Conservation (phyloP, 1,284 basidiomycete species). For the Pulveroboletus sp. region DNA sequence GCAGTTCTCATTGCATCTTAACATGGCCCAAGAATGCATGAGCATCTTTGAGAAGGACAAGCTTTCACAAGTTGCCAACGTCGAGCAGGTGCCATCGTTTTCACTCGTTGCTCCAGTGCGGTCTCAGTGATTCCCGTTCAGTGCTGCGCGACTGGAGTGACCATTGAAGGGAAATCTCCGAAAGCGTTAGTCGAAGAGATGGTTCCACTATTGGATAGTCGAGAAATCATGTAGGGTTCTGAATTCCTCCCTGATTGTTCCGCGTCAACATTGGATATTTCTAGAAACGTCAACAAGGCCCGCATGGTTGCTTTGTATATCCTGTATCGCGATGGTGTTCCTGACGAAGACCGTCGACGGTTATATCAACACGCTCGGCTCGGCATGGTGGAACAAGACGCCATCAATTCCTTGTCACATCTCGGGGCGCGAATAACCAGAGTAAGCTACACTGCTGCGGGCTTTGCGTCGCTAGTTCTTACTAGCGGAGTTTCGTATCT, state of each 20-base stretch:
- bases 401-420: conserved; percentile 83
- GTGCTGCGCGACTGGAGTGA: conserved; percentile 90
- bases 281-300: conserved; percentile 89
- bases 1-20: conserved; percentile 93
- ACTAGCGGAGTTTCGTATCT: background rate
- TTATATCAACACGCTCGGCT: conserved; percentile 97
- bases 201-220: conserved; percentile 92
- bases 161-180: conserved; percentile 85
- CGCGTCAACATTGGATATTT: conserved; percentile 1
- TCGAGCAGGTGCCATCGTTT: conserved; percentile 76
- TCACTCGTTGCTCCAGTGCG: background rate
- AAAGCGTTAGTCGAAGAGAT: conserved; percentile 96
- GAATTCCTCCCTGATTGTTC: background rate
- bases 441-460: conserved; percentile 42
- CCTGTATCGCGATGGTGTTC: conserved; percentile 93
- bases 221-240: conserved; percentile 67
- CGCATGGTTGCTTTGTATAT: conserved; percentile 97
- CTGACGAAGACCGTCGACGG: conserved; percentile 92
- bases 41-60: conserved; percentile 86
- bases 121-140: conserved; percentile 30
- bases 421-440: conserved; percentile 85
- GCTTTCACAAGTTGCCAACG: conserved; percentile 80
- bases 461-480: background rate
- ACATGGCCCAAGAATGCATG: conserved; percentile 99
- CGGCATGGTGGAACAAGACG: conserved; percentile 88